Evolutionary conservation across 306 rosid genomes (phyloP).

Genomic region (Vigna hirtella): DNA sequence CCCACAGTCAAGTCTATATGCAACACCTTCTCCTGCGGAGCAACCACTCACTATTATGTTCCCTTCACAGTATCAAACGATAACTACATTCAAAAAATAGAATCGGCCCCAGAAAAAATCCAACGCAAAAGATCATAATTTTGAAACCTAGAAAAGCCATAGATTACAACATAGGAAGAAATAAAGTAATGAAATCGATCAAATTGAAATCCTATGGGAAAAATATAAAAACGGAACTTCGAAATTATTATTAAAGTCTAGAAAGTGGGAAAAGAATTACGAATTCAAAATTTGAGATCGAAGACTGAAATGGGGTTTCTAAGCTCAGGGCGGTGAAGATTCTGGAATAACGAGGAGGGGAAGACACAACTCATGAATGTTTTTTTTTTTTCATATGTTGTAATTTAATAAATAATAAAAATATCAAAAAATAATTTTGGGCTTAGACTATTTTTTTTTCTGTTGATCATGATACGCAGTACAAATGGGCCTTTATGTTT

Average conservation of each 20-base stretch:
- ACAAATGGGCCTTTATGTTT: too few relatives aligned
- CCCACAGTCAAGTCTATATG: conserved; percentile 43
- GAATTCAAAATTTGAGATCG: conserved; percentile 5
- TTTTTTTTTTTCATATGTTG: not conserved
- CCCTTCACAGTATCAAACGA: not conserved
- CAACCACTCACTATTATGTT: conserved; percentile 8
- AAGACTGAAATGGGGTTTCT: conserved; percentile 15
- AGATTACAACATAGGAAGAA: not conserved
- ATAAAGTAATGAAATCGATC: not conserved
- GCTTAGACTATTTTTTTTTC: not conserved
- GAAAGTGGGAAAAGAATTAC: conserved; percentile 15
- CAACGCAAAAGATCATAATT: conserved; percentile 19
- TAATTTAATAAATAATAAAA: not conserved
- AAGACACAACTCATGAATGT: not conserved
- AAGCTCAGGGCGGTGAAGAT: not conserved
- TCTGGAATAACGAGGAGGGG: not conserved
- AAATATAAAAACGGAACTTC: not conserved
- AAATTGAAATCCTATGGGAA: conserved; percentile 6
- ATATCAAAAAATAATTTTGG: not conserved
- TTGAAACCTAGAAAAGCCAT: not conserved
- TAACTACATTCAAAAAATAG: not conserved
- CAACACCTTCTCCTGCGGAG: conserved; percentile 43
- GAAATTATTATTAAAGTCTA: not conserved
- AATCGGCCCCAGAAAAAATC: conserved; percentile 6
- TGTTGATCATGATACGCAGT: too few relatives aligned